A percentile compares a stretch with the other conserved stretches of the same genome.
Conservation (phyloP, 805 yeast species). For the Monosporozyma yasuniensis region DNA sequence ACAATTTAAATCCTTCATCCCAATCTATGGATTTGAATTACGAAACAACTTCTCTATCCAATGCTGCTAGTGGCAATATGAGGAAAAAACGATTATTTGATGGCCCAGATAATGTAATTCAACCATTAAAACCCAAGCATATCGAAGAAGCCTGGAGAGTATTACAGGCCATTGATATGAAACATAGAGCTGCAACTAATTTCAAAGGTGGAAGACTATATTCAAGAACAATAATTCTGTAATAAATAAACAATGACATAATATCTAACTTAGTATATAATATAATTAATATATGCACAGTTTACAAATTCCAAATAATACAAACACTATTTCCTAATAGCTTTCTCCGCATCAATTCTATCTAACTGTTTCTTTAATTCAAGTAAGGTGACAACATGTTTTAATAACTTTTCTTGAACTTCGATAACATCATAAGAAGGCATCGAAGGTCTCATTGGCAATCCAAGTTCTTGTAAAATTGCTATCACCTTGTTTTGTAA, state of each 20-base stretch:
- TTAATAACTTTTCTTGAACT: slow-evolving; percentile 66
- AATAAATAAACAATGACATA: slow-evolving; percentile 1
- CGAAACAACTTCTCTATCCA: slow-evolving; percentile 32
- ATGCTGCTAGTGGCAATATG: slow-evolving; percentile 13
- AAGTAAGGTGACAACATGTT: slow-evolving; percentile 58
- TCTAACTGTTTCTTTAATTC: slow-evolving; percentile 84
- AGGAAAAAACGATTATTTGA: slow-evolving; percentile 61
- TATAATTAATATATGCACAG: background rate
- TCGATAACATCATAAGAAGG: slow-evolving; percentile 73
- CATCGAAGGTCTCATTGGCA: slow-evolving; percentile 78
- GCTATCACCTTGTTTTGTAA: slow-evolving; percentile 52
- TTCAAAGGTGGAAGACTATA: slow-evolving; percentile 46
- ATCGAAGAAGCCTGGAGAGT: slow-evolving; percentile 85
- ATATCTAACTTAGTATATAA: background rate
- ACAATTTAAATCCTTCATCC: slow-evolving; percentile 13
- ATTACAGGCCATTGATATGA: slow-evolving; percentile 50
- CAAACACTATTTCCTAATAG: slow-evolving; percentile 31
- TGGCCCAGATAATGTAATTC: slow-evolving; percentile 76
- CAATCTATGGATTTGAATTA: slow-evolving; percentile 26
- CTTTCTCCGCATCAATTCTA: slow-evolving; percentile 72
- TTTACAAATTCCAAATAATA: background rate
- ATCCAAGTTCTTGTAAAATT: slow-evolving; percentile 65
- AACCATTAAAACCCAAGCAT: slow-evolving; percentile 71
- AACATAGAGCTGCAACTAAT: slow-evolving; percentile 55
- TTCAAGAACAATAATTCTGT: slow-evolving; percentile 30